Conservation (phyloP, 2,329 filamentous ascomycete genomes). For the Cryphonectria naterciae region DNA sequence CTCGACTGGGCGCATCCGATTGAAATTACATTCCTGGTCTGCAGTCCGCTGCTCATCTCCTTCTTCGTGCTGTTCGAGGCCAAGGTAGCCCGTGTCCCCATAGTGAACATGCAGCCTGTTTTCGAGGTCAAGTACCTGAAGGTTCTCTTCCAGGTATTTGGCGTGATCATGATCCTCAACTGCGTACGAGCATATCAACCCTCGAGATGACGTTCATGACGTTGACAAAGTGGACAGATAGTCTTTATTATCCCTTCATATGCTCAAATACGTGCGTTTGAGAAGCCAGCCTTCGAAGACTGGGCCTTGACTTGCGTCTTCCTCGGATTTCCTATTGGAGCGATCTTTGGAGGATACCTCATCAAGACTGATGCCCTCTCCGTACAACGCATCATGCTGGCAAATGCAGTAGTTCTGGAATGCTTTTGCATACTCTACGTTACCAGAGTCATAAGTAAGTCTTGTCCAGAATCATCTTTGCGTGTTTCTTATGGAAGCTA, state of each 20-base stretch:
- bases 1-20: background rate
- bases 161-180: background rate
- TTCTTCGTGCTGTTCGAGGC: background rate
- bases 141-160: slow-evolving; percentile 1
- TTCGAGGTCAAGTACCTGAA: background rate
- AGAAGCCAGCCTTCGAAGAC: background rate
- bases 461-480: background rate
- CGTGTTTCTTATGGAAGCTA: background rate
- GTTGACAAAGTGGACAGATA: background rate
- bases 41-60: background rate
- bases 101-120: background rate
- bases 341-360: background rate
- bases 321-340: background rate
- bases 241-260: background rate
- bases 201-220: background rate
- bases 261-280: background rate
- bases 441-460: background rate
- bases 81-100: background rate
- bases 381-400: background rate
- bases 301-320: background rate
- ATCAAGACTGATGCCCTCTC: background rate
- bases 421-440: background rate
- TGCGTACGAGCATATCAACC: background rate
- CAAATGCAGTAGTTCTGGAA: background rate
- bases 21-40: background rate